Evolutionary conservation across 2,329 filamentous ascomycete genomes (phyloP).

Genomic region (Cryphonectria nitschkei): DNA sequence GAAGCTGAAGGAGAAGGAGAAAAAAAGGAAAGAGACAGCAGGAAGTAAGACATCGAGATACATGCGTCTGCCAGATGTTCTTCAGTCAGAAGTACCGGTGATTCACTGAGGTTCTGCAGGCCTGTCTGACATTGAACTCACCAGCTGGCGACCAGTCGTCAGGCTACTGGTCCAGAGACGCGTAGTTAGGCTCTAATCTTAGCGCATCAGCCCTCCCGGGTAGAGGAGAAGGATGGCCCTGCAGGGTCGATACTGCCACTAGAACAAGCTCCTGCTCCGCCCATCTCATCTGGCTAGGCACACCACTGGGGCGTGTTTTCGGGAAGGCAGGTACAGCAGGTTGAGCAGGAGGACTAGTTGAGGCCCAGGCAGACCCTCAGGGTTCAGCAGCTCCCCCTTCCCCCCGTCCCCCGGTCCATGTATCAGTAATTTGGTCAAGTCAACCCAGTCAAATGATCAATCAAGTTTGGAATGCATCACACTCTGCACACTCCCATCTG

Average conservation of each 20-base stretch:
- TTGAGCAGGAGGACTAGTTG: background rate
- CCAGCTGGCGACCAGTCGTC: slow-evolving; percentile 19
- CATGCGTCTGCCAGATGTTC: background rate
- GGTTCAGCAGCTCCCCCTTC: background rate
- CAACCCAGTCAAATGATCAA: slow-evolving; percentile 2
- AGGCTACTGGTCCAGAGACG: background rate
- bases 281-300: background rate
- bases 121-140: background rate
- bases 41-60: background rate
- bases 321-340: background rate
- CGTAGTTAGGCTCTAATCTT: slow-evolving; percentile 9
- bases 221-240: background rate
- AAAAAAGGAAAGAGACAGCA: background rate
- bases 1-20: background rate
- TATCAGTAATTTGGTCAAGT: background rate
- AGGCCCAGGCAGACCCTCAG: background rate
- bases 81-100: background rate
- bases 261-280: background rate
- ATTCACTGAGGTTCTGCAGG: background rate
- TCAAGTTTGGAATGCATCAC: slow-evolving; percentile 10
- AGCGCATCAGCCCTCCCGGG: background rate
- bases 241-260: background rate
- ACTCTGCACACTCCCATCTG: background rate
- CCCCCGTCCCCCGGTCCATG: background rate
- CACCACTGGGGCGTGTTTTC: background rate